Conservation (phyloP, 257 asterid genomes). For the Voacanga thouarsii region DNA sequence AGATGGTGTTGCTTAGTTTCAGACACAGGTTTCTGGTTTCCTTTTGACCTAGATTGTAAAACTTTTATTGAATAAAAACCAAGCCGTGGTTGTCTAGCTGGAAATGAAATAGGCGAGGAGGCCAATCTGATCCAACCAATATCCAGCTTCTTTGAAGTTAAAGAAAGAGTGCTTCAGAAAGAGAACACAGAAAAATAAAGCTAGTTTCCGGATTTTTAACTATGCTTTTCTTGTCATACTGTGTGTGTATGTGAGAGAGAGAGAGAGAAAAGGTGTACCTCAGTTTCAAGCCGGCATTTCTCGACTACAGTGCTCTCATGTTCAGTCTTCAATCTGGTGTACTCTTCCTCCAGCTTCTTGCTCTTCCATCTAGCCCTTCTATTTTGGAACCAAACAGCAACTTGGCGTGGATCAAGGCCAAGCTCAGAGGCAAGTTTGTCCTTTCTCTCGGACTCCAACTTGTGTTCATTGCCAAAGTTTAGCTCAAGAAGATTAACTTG, state of each 20-base stretch:
- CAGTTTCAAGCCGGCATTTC: constrained; percentile 65
- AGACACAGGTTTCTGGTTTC: background rate
- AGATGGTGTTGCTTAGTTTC: background rate
- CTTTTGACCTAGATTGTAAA: no score
- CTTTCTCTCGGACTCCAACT: constrained; percentile 83
- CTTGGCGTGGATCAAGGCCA: constrained; percentile 86
- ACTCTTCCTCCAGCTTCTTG: constrained; percentile 87
- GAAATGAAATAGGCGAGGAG: background rate
- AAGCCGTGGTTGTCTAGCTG: no score
- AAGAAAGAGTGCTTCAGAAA: no score
- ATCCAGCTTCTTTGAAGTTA: background rate
- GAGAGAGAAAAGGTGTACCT: constrained; percentile 33
- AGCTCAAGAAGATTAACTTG: constrained; percentile 55
- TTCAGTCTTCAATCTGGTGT: constrained; percentile 42
- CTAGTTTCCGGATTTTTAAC: background rate
- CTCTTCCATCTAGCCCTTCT: constrained; percentile 84
- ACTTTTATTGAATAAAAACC: background rate
- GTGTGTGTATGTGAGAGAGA: background rate
- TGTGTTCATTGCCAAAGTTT: constrained; percentile 68
- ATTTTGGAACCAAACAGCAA: constrained; percentile 97
- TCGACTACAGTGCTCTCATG: constrained; percentile 52
- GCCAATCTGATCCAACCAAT: background rate
- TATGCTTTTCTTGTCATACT: background rate
- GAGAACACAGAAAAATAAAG: background rate
- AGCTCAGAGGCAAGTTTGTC: constrained; percentile 77